Evolutionary conservation across 2,329 filamentous ascomycete species (phyloP), one percentile per base, ranked within the genome.

Genomic region (Dendryphion nanum): DNA sequence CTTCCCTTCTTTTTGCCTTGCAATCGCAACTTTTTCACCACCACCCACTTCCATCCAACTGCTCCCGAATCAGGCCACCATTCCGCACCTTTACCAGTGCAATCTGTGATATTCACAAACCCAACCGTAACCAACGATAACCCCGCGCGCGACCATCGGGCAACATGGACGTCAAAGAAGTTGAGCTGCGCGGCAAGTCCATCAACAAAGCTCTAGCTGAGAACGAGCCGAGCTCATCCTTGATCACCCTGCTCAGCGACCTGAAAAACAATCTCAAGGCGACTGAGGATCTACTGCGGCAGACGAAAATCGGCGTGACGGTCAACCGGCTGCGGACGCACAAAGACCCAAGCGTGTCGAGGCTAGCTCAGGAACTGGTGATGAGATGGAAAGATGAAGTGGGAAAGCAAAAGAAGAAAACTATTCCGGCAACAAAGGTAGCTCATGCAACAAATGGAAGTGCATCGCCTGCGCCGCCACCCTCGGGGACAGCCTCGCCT

Each of bases 251-350:
- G 45, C 74, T 98, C 37, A 82, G 85, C 55, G 80, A 83, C 35
- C 75, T 97, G 26, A 87, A 91, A 70, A 83, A 83, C 57, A 86
- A 87, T 45, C 83, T 91, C 23, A 78, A 80, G 32, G 86, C 90
- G 7, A 93, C 87, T 3, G 93, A 98, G 69, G 89, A 96, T 53
- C 79, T 95, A 53, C 75, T 98, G 50, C 83, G 91, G 59, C 85
- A 85, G 29, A 97, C 91, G n/a, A 86, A 85, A 54, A 91, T 95
- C 35, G 93, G 93, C 54, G 84, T 95, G 50, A 82, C 85, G 35
- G 86, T 97, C 47, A 91, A 90, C 65, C 91, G 89, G 64, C 79
- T 85, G 44, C 89, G 94, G 65, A 67, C 82, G 40, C 85, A 94
- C 73, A 89, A 87, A 65, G 82, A 90, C 30, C 71, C 75, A 2